phyloP scores from a whole-genome alignment of 2,329 filamentous ascomycete genomes.

The Didymellaceae sp. region DNA sequence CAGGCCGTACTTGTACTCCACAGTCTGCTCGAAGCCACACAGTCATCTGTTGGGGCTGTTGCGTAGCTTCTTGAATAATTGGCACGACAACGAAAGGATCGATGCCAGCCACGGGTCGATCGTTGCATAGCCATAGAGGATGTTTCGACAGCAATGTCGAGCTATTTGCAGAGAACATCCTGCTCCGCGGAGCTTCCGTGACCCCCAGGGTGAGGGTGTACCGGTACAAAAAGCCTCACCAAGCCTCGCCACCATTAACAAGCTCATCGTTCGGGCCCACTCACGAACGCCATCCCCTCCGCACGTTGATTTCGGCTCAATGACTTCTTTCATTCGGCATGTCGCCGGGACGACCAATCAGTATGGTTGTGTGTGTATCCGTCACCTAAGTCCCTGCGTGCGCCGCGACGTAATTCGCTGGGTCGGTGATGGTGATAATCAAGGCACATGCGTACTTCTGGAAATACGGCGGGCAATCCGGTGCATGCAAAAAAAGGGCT shows the following conservation, averaged over 20 bases:
- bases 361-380: neutral
- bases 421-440: constrained; percentile 5
- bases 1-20: constrained; percentile 22
- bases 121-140: neutral
- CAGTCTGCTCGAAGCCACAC: constrained; percentile 9
- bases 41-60: constrained; percentile 8
- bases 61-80: neutral
- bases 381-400: neutral
- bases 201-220: too few species aligned
- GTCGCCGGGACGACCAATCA: constrained; percentile 1
- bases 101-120: too few species aligned
- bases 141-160: neutral
- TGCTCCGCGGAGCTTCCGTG: too few species aligned
- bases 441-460: too few species aligned
- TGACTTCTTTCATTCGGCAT: neutral
- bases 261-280: constrained; percentile 14
- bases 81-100: neutral
- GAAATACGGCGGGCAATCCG: neutral
- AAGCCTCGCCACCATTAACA: constrained; percentile 22
- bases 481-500: constrained; percentile 4
- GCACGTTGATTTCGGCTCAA: constrained; percentile 10
- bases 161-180: neutral
- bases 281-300: neutral
- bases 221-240: constrained; percentile 31
- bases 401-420: neutral